A percentile compares a stretch with the other conserved stretches of the same genome.
Evolutionary conservation across 1,284 basidiomycete genomes (phyloP).

Genomic region (Trichosporon ovoides): DNA sequence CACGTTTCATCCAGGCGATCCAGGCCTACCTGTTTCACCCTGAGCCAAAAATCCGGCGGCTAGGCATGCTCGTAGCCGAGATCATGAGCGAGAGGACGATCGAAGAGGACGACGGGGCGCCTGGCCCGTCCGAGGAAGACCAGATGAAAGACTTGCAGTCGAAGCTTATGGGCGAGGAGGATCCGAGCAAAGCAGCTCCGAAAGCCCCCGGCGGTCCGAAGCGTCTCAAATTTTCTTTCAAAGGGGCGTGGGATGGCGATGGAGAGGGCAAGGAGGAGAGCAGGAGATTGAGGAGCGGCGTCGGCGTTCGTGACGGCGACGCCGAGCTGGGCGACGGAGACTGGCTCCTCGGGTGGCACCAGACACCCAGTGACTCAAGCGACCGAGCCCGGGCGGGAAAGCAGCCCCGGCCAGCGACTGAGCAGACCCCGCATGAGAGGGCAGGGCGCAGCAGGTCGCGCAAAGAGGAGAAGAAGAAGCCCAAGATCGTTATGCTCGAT

Average conservation of each 20-base stretch:
- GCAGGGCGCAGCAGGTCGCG: background rate
- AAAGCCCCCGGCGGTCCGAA: constrained; percentile 49
- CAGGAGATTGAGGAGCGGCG: constrained; percentile 55
- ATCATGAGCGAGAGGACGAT: constrained; percentile 48
- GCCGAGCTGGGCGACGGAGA: constrained; percentile 25
- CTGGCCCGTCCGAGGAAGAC: constrained; percentile 17
- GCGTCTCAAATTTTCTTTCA: constrained; percentile 64
- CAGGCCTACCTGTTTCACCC: constrained; percentile 72
- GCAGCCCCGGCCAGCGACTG: background rate
- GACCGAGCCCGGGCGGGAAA: background rate
- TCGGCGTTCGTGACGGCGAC: constrained; percentile 56
- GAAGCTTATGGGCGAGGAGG: constrained; percentile 38
- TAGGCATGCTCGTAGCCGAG: constrained; percentile 91
- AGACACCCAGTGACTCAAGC: background rate
- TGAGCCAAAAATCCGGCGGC: constrained; percentile 69
- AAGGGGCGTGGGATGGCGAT: constrained; percentile 68
- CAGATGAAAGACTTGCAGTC: constrained; percentile 42
- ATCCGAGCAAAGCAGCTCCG: constrained; percentile 7
- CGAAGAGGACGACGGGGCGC: constrained; percentile 8
- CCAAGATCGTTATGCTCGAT: constrained; percentile 33
- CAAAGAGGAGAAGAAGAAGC: background rate
- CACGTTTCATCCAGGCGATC: constrained; percentile 66
- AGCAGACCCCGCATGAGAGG: background rate
- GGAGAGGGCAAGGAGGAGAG: constrained; percentile 66
- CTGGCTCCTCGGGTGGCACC: constrained; percentile 40